phyloP scores from a whole-genome alignment of 805 yeast genomes.

The Tetrapisispora taiwanensis region DNA sequence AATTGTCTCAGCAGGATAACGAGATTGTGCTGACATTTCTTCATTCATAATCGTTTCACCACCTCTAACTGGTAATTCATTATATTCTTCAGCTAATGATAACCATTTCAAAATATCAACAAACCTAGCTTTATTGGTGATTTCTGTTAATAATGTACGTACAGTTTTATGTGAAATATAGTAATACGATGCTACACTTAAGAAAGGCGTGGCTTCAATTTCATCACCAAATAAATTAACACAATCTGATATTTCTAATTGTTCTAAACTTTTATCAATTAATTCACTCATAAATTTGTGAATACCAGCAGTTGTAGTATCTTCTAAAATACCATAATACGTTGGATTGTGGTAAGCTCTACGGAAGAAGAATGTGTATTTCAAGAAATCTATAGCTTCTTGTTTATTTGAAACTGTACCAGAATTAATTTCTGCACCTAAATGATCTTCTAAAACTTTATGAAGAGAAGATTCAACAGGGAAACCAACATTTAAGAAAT shows the following conservation, averaged over 20 bases:
- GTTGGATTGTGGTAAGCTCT: conserved; percentile 92
- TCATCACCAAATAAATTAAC: conserved; percentile 39
- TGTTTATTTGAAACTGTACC: conserved; percentile 89
- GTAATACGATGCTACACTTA: conserved; percentile 81
- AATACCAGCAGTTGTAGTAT: conserved; percentile 44
- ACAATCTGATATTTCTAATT: conserved; percentile 66
- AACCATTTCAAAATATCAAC: conserved; percentile 37
- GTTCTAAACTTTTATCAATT: conserved; percentile 58
- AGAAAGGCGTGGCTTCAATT: conserved; percentile 62
- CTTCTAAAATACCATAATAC: conserved; percentile 76
- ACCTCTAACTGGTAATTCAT: conserved; percentile 82
- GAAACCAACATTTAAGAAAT: conserved; percentile 82
- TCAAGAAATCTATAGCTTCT: conserved; percentile 92
- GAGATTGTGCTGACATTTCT: conserved; percentile 68
- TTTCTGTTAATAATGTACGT: conserved; percentile 50
- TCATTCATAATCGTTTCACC: conserved; percentile 82
- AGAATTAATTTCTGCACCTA: conserved; percentile 90
- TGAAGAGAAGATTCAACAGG: conserved; percentile 85
- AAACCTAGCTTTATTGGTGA: conserved; percentile 33
- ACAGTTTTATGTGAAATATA: conserved; percentile 87
- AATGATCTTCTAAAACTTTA: conserved; percentile 74
- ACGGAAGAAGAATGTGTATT: conserved; percentile 88
- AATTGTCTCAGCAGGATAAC: conserved; percentile 54
- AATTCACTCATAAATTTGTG: conserved; percentile 49
- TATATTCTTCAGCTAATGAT: conserved; percentile 62